Evolutionary conservation across 1,284 basidiomycete species (phyloP), one percentile per base, ranked within the genome.

Genomic region (Ceratobasidium sp.): DNA sequence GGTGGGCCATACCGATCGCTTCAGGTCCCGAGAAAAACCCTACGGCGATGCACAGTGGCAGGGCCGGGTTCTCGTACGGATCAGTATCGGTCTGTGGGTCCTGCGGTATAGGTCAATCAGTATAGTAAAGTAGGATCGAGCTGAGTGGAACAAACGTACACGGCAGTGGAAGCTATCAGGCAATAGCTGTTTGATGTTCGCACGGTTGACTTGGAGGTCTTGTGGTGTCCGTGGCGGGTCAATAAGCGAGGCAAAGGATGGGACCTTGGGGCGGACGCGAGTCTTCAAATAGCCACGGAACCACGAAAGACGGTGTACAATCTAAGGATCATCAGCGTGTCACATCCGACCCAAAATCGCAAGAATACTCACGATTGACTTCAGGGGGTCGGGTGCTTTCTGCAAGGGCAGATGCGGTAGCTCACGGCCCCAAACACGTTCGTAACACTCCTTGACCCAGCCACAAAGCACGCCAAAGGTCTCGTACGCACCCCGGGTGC

Each of bases 21-120:
- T 69, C 67, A 19, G 51, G 67, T 8, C 13, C 51, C 46, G 8
- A 40, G 19, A 69, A 69, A 22, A 37, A n/a, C 9, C 25, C 67
- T 1, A 19, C 51, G 13, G 67, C 51, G 37, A 69, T 54, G 22
- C 25, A 54, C 51, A 56, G n/a, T 19, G 13, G 0, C 29, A 69
- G 15, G 2, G 29, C 34, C 6, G 67, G 67, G 51, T 34, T 19
- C 15, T 54, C 51, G 52, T 54, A 69, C n/a, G 67, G 15, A 17
- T 69, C 51, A 0, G 17, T 54, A 19, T 56, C 32, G 17, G 29
- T 8, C 0, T 5, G 17, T 7, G 37, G 34, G 19, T 43, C 51
- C 67, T 69, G 32, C 8, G 37, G 37, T 37, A 8, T 37, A 37
- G 37, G 37, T 37, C 17, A 15, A 59, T 15, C 17, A 9, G 7